Evolutionary conservation across 2,329 filamentous ascomycete species (phyloP).

Genomic region (Diaporthe humulicola): DNA sequence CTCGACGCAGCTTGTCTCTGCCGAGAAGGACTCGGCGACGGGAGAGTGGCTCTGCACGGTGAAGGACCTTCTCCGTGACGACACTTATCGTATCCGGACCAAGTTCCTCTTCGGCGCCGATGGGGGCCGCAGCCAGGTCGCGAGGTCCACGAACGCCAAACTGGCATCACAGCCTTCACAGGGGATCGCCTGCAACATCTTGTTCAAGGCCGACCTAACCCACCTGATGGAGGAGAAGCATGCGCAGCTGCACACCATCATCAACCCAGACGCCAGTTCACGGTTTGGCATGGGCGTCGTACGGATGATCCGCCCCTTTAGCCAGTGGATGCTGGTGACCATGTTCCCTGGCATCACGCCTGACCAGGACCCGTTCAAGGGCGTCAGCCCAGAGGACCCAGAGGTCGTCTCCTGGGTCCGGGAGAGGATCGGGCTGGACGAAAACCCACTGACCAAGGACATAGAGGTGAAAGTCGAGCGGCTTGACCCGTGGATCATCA

Average conservation of each 20-base stretch:
- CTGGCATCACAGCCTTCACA: conserved; percentile 19
- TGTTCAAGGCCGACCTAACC: conserved; percentile 57
- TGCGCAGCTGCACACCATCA: conserved; percentile 68
- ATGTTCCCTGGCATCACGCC: conserved; percentile 43
- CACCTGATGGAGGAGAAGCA: conserved; percentile 62
- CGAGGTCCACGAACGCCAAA: neutral
- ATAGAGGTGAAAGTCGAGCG: conserved; percentile 60
- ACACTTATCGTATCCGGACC: conserved; percentile 57
- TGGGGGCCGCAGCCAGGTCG: conserved; percentile 35
- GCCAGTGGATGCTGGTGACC: conserved; percentile 65
- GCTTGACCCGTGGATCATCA: conserved; percentile 66
- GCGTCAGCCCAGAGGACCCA: conserved; percentile 19
- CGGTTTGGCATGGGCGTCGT: conserved; percentile 59
- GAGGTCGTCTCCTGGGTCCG: conserved; percentile 48
- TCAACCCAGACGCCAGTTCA: conserved; percentile 62
- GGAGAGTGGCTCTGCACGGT: conserved; percentile 45
- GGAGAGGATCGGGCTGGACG: conserved; percentile 64
- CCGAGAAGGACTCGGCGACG: conserved; percentile 41
- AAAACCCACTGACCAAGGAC: conserved; percentile 36
- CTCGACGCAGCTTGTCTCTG: conserved; percentile 52
- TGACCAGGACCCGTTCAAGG: conserved; percentile 45
- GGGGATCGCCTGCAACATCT: conserved; percentile 33
- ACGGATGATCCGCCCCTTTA: conserved; percentile 70
- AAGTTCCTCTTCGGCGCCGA: conserved; percentile 73
- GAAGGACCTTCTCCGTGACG: conserved; percentile 51